Conservation (phyloP, 176 grass and related monocot species). For the Alloteropsis semialata region DNA sequence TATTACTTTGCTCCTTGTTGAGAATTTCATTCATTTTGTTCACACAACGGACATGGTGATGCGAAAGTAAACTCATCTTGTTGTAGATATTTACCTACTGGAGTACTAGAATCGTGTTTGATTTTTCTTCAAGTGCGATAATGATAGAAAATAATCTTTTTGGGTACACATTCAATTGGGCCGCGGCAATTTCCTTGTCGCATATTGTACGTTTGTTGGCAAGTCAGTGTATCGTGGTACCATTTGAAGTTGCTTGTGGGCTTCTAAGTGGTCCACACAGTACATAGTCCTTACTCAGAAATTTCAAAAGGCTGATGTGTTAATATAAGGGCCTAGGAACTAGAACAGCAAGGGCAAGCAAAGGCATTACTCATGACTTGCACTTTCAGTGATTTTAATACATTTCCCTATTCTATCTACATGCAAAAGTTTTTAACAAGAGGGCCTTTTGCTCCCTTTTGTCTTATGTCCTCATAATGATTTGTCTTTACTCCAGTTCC, state of each 20-base stretch:
- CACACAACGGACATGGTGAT: not conserved
- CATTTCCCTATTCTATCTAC: not conserved
- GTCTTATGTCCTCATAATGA: not conserved
- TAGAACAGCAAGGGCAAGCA: not conserved
- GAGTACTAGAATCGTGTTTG: not conserved
- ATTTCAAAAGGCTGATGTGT: not conserved
- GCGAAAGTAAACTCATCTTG: not conserved
- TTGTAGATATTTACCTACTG: not conserved
- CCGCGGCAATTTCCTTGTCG: not conserved
- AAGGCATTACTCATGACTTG: not conserved
- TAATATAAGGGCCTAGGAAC: not conserved
- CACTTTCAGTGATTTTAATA: not conserved
- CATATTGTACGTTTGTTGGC: not conserved
- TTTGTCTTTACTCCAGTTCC: not conserved
- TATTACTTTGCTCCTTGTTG: not conserved
- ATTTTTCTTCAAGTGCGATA: not conserved
- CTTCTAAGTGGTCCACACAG: not conserved
- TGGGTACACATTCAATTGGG: conserved; percentile 1
- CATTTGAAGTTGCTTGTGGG: conserved; percentile 16
- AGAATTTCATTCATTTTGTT: not conserved
- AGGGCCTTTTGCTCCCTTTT: not conserved
- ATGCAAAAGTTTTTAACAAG: not conserved
- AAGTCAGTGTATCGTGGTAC: conserved; percentile 6
- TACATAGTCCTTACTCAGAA: not conserved
- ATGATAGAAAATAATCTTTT: not conserved